Evolutionary conservation across 2,329 filamentous ascomycete genomes (phyloP), one percentile per base, ranked within the genome.

Genomic region (Verticillium dahliae): DNA sequence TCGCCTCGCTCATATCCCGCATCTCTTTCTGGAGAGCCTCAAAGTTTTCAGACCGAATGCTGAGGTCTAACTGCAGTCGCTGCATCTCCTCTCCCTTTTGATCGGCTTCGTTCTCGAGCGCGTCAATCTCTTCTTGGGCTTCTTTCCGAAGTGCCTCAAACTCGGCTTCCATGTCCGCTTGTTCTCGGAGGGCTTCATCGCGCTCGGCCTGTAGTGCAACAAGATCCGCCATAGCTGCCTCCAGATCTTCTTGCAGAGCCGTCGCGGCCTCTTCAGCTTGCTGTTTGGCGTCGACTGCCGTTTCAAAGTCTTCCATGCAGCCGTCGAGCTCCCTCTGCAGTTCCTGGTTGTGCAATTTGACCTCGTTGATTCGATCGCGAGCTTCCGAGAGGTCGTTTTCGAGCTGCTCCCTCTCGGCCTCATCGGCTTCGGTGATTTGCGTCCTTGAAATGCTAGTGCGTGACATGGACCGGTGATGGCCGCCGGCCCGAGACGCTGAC

Each of bases 1-100:
- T 83, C 27, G 90, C 90, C 68, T 97, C 92, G 69, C 90, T 96
- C 75, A 97, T 89, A 68, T 89, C 89, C 65, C 93, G 90, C 88
- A 99, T 95, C 79, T 98, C 95, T 62, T 90, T 87, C 71, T 98
- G 94, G 60, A 99, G 78, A n/a, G 91, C 90, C 66, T 89, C 87
- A 74, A 97, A 94, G 71, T 95, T 96, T 70, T 98, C 93, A 13
- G 87, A 87, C 59, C 89, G 86, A 65, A 91, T 89, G 64, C 86
- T 85, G 14, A 97, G 77, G 50, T 95, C 91, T 14, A 85, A 81
- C 62, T 89, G 84, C 33, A 95, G 76, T 14, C 86, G 85, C 66
- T 89, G 83, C 52, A 88, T 85, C 67, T 94, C 90, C 5, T 87
- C 84, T 55, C 85, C 85, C 63, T 89, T 89, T 69, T 89, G 84